phyloP scores from a whole-genome alignment of 1,284 basidiomycete species.

The Irpex sp. region DNA sequence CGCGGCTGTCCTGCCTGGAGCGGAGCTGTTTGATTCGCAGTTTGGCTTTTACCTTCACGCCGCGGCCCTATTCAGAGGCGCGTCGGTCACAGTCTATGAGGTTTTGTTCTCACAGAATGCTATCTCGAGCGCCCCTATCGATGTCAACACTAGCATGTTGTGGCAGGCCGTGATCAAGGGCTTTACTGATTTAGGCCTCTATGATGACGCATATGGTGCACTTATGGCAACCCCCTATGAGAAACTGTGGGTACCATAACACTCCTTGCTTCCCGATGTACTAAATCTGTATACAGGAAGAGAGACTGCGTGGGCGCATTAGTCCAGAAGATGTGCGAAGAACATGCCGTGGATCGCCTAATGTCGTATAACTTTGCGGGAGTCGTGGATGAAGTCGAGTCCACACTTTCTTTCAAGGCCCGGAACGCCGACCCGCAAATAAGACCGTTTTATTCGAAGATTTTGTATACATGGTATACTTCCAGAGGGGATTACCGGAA shows the following conservation, averaged over 20 bases:
- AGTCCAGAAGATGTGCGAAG: conserved; percentile 92
- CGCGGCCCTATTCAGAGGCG: conserved; percentile 68
- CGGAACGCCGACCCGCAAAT: conserved; percentile 89
- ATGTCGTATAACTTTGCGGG: conserved; percentile 86
- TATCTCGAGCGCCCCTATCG: conserved; percentile 58
- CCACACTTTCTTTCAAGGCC: conserved; percentile 89
- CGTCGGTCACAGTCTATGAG: conserved; percentile 55
- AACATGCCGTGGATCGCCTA: conserved; percentile 75
- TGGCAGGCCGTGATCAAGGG: conserved; percentile 83
- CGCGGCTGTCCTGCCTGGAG: conserved; percentile 56
- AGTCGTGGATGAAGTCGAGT: conserved; percentile 86
- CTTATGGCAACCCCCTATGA: conserved; percentile 73
- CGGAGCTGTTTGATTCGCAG: conserved; percentile 52
- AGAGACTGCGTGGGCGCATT: conserved; percentile 78
- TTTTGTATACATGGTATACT: conserved; percentile 95
- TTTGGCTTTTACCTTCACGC: conserved; percentile 78
- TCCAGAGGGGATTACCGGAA: conserved; percentile 84
- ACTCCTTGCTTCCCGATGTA: not conserved
- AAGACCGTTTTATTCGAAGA: conserved; percentile 85
- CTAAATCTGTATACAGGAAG: conserved; percentile 46
- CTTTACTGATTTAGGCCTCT: conserved; percentile 67
- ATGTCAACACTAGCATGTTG: conserved; percentile 55
- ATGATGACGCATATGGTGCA: conserved; percentile 83
- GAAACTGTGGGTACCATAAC: conserved; percentile 57
- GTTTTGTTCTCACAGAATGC: conserved; percentile 76